Conservation (phyloP, 371 early-diverging fungal species). For the Circinella minor region DNA sequence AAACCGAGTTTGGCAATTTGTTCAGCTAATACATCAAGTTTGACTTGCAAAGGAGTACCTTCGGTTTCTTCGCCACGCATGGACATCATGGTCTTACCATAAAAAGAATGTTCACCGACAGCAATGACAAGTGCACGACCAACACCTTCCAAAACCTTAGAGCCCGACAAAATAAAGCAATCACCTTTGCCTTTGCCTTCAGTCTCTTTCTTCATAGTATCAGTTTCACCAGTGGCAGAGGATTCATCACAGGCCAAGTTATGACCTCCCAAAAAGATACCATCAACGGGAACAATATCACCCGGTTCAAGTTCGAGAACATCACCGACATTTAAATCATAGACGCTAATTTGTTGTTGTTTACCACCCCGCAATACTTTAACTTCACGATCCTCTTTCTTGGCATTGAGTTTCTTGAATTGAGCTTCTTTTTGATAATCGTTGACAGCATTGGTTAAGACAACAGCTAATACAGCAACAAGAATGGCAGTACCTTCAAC, state of each 20-base stretch:
- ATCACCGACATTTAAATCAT: slow-evolving; percentile 89
- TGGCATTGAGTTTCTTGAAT: slow-evolving; percentile 91
- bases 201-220: slow-evolving; percentile 72
- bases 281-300: slow-evolving; percentile 91
- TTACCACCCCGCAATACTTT: slow-evolving; percentile 80
- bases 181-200: slow-evolving; percentile 60
- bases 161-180: slow-evolving; percentile 90
- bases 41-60: slow-evolving; percentile 91
- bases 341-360: slow-evolving; percentile 83
- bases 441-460: slow-evolving; percentile 92
- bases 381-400: slow-evolving; percentile 88
- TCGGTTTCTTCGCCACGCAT: slow-evolving; percentile 78
- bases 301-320: slow-evolving; percentile 93
- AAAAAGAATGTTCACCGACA: slow-evolving; percentile 85
- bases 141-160: slow-evolving; percentile 89
- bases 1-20: slow-evolving; percentile 92
- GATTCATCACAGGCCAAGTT: slow-evolving; percentile 91
- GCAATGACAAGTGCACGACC: slow-evolving; percentile 85
- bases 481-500: slow-evolving; percentile 91
- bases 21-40: slow-evolving; percentile 86
- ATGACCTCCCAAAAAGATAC: slow-evolving; percentile 78
- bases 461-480: slow-evolving; percentile 88
- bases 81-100: slow-evolving; percentile 86
- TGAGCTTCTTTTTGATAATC: slow-evolving; percentile 96
- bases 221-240: slow-evolving; percentile 92